Conservation (phyloP, 352 stramenopile species). For the Pythium pectinolyticum region DNA sequence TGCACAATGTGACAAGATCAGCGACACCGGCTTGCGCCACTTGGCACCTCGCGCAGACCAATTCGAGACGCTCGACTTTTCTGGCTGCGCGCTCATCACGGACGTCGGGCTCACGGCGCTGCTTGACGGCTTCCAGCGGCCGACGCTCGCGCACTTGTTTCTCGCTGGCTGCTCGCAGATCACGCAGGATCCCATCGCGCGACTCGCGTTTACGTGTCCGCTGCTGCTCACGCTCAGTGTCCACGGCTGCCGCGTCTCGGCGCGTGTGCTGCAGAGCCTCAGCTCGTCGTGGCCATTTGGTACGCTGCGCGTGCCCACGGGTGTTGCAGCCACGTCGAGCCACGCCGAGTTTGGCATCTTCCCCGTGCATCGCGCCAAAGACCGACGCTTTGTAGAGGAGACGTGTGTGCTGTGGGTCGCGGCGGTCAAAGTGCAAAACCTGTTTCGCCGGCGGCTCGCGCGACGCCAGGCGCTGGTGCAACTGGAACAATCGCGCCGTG, state of each 20-base stretch:
- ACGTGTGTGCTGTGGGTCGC: conserved; percentile 54
- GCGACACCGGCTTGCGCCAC: conserved; percentile 52
- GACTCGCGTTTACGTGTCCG: conserved; percentile 61
- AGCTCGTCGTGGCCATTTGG: conserved; percentile 70
- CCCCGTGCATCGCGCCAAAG: conserved; percentile 62
- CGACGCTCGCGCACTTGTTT: conserved; percentile 53
- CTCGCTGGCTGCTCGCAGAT: conserved; percentile 58
- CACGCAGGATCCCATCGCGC: conserved; percentile 62
- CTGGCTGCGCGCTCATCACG: conserved; percentile 49
- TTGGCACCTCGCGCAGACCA: conserved; percentile 56
- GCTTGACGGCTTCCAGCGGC: conserved; percentile 53
- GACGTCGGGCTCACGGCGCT: conserved; percentile 55
- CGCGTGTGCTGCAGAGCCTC: conserved; percentile 56
- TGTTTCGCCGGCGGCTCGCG: conserved; percentile 54
- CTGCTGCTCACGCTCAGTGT: conserved; percentile 70
- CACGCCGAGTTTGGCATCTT: conserved; percentile 58
- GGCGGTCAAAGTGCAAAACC: conserved; percentile 59
- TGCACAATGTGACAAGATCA: conserved; percentile 62
- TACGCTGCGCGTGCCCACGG: conserved; percentile 39
- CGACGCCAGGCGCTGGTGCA: conserved; percentile 28
- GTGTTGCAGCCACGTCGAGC: conserved; percentile 20
- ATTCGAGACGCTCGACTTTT: conserved; percentile 64
- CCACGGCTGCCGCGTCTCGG: conserved; percentile 62
- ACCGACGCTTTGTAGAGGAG: conserved; percentile 63
- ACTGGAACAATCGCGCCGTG: conserved; percentile 38